Evolutionary conservation across 352 stramenopile genomes (phyloP), one percentile per base, ranked within the genome.

Genomic region (Globisporangium camurandrum): DNA sequence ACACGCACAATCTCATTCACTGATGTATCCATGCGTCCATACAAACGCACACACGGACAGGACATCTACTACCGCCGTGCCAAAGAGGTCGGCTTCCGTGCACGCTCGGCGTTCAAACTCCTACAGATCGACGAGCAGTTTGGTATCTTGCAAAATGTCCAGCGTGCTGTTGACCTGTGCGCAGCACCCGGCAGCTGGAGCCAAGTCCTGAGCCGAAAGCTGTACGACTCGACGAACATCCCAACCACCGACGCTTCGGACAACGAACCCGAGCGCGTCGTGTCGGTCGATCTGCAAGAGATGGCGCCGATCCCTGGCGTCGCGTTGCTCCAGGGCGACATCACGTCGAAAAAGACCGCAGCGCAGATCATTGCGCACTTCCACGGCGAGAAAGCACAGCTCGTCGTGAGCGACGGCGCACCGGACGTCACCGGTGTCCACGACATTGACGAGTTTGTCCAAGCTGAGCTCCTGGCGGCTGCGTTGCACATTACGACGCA

Each of bases 341-440:
- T 99, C 66, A 99, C 96, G 38, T 96, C 85, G 9, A 84, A 96
- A 51, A 76, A 85, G 46, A 99, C 96, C n/a, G 95, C 95, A 1
- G 76, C 96, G 57, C 67, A 90, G 51, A 99, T 99, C 62, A 96
- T 99, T 51, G 41, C 73, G 27, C 69, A 97, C 62, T 98, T 99
- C 64, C 55, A 87, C 20, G 96, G 95, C 20, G 54, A 90, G 23
- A 86, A 95, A 40, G 96, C 96, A 11, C 93, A 99, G 61, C 66
- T 99, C 9, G 96, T 99, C 5, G 88, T 99, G 39, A 99, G 94
- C 51, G 97, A 99, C 66, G 97, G 97, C 42, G 97, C 97, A 11
- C 97, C 97, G 0, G 97, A 99, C 63, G 97, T 99, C n/a, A 99
- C 96, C 3, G 95, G 97, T n/a, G 81, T 99, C 23, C 97, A 99